Percentiles rank a stretch among this genome's conserved stretches.
These are phyloP conservation scores for Diaporthe citrichinensis DNA, from an alignment of 2,329 filamentous ascomycete genomes.

Conservation along the genomic window DNA sequence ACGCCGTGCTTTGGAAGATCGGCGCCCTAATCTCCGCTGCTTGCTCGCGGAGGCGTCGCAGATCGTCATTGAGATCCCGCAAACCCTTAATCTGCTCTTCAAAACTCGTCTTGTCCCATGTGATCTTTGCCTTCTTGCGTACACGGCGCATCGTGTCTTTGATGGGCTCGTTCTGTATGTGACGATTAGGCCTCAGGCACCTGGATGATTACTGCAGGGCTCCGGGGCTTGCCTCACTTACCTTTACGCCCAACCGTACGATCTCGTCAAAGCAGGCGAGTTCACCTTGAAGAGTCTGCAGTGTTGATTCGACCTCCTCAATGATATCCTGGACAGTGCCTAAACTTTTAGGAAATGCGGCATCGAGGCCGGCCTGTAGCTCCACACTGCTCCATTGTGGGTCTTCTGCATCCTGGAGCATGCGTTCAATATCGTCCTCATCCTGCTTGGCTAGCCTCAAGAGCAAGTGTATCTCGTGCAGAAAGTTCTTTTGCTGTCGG, in stretches of 20 bases:
- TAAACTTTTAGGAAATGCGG: neutral
- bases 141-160: slow-evolving; percentile 23
- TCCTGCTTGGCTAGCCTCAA: slow-evolving; percentile 7
- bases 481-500: slow-evolving; percentile 6
- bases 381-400: slow-evolving; percentile 16
- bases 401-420: slow-evolving; percentile 21
- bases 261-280: slow-evolving; percentile 15
- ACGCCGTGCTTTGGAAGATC: no score
- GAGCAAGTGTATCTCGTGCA: slow-evolving; percentile 27
- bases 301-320: neutral
- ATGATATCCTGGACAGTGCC: neutral
- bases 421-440: slow-evolving; percentile 6
- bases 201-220: no score
- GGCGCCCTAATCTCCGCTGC: slow-evolving; percentile 1
- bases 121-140: slow-evolving; percentile 6
- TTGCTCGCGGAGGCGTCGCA: slow-evolving; percentile 22
- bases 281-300: neutral
- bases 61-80: slow-evolving; percentile 11
- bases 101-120: slow-evolving; percentile 16
- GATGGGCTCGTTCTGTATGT: slow-evolving; percentile 15
- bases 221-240: neutral
- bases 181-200: neutral
- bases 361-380: neutral
- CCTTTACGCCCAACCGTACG: neutral
- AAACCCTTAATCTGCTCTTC: slow-evolving; percentile 16